A percentile compares a stretch with the other conserved stretches of the same genome.
phyloP scores from a whole-genome alignment of 352 stramenopile species.

The Blastocystis sp. region DNA sequence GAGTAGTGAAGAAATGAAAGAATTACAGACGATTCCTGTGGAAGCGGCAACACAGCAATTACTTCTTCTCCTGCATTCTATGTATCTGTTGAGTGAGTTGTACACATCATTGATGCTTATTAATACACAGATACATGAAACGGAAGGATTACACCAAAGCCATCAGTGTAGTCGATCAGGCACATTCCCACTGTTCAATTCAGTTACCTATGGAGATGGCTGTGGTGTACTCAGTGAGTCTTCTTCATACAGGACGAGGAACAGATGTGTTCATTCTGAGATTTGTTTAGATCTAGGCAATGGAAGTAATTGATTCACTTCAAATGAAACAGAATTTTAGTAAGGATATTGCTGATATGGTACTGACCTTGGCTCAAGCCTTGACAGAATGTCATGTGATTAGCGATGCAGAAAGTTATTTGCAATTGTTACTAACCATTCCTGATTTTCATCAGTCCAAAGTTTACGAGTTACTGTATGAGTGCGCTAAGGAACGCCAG shows the following conservation, averaged over 20 bases:
- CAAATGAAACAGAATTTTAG: constrained; percentile 28
- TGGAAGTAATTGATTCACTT: constrained; percentile 37
- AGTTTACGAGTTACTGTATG: constrained; percentile 19
- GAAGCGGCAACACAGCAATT: neutral
- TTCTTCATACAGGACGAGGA: constrained; percentile 5
- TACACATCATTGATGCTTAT: neutral
- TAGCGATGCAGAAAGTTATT: neutral
- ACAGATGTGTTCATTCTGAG: neutral
- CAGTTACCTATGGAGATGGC: constrained; percentile 23
- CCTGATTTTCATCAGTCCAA: neutral
- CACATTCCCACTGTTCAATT: neutral
- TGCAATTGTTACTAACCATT: neutral
- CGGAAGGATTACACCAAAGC: neutral
- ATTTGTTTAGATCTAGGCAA: neutral
- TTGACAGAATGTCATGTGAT: constrained; percentile 36
- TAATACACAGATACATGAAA: neutral
- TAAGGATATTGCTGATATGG: neutral
- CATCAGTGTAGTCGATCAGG: constrained; percentile 32
- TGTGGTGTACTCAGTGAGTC: constrained; percentile 41
- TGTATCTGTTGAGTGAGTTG: neutral
- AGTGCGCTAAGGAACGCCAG: neutral
- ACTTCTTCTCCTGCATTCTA: neutral
- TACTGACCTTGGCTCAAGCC: neutral
- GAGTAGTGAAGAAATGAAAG: neutral
- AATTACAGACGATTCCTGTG: neutral